A percentile compares a stretch with the other conserved stretches of the same genome.
Conservation (phyloP, 2,329 filamentous ascomycete genomes). For the Neofusicoccum parvum region DNA sequence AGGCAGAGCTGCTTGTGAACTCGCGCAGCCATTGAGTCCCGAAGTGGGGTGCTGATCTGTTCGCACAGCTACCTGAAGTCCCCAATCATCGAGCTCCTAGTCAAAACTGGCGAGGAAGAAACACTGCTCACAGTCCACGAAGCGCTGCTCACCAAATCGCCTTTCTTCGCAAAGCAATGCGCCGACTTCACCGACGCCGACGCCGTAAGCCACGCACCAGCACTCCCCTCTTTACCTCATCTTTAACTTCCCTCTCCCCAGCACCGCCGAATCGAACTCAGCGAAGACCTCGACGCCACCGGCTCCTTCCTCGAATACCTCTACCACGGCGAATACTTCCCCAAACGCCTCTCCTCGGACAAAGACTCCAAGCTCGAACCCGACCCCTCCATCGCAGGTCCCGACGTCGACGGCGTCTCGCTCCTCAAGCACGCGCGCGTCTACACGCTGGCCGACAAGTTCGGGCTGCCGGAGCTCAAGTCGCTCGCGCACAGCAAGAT, state of each 20-base stretch:
- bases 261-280: constrained; percentile 70
- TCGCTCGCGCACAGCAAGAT: constrained; percentile 84
- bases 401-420: constrained; percentile 79
- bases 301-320: constrained; percentile 81
- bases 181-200: constrained; percentile 63
- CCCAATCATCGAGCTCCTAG: constrained; percentile 49
- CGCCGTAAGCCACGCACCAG: constrained; percentile 31
- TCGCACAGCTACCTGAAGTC: constrained; percentile 49
- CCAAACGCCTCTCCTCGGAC: constrained; percentile 59
- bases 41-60: background rate
- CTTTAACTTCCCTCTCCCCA: constrained; percentile 29
- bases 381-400: constrained; percentile 64
- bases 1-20: background rate
- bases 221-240: constrained; percentile 20
- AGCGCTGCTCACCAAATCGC: constrained; percentile 71
- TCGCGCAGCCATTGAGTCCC: background rate
- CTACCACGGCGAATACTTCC: constrained; percentile 87
- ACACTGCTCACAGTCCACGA: constrained; percentile 78
- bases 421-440: constrained; percentile 86
- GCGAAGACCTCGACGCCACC: constrained; percentile 72
- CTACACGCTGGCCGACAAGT: constrained; percentile 84
- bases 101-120: constrained; percentile 56
- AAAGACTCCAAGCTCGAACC: constrained; percentile 69
- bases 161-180: constrained; percentile 69
- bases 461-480: constrained; percentile 67